phyloP scores from a whole-genome alignment of 163 green algal genomes.

The Volvox carteri region DNA sequence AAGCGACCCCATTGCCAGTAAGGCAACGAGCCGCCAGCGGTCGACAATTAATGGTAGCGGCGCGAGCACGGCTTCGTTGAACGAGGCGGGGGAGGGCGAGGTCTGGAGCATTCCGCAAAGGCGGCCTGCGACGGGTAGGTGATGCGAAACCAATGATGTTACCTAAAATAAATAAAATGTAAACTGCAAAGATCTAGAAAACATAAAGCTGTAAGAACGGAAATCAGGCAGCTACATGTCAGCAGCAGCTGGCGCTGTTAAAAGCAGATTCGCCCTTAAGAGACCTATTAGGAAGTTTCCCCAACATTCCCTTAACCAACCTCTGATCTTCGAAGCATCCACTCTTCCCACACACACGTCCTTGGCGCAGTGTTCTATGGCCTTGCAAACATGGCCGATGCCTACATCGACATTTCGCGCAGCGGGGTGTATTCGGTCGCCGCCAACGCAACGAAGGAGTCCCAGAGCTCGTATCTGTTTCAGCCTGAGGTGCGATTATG shows the following conservation, averaged over 20 bases:
- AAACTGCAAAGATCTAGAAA: too few species aligned
- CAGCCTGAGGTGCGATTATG: constrained; percentile 56
- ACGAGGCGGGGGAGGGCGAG: not conserved
- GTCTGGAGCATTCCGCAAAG: not conserved
- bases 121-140: not conserved
- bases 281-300: too few species aligned
- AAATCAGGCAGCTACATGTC: too few species aligned
- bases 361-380: constrained; percentile 44
- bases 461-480: constrained; percentile 57
- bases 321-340: too few species aligned
- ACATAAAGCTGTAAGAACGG: too few species aligned
- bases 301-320: too few species aligned
- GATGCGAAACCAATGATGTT: too few species aligned
- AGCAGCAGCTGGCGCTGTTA: too few species aligned
- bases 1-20: not conserved
- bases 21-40: not conserved
- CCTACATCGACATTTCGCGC: constrained; percentile 54
- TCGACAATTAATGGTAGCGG: not conserved
- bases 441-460: constrained; percentile 57
- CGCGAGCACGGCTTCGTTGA: not conserved
- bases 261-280: too few species aligned
- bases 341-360: too few species aligned
- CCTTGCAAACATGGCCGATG: constrained; percentile 17
- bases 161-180: too few species aligned
- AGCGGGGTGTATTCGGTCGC: constrained; percentile 60